Percentiles rank a stretch among this genome's conserved stretches.
Evolutionary conservation across 2,329 filamentous ascomycete genomes (phyloP).

Genomic region (Colletotrichum endophyticum): DNA sequence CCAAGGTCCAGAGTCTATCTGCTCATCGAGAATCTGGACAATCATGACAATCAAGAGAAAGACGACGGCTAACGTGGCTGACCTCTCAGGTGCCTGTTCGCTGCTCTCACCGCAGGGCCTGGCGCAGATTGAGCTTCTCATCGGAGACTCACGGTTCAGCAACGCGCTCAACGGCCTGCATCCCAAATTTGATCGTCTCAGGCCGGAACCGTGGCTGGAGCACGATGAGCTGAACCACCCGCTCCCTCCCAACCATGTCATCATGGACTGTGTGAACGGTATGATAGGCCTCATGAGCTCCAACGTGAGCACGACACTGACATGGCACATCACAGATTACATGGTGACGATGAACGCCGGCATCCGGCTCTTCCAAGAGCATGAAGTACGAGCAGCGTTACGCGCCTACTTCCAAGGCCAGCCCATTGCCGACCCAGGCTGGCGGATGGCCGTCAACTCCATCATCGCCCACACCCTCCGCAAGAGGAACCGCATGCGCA

Average conservation of each 20-base stretch:
- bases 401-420: slow-evolving; percentile 7
- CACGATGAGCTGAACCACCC: slow-evolving; percentile 1
- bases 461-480: not conserved
- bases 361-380: slow-evolving; percentile 1
- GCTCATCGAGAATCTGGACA: not conserved
- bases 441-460: slow-evolving; percentile 9
- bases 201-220: not conserved
- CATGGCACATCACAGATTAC: not conserved
- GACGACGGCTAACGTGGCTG: not conserved
- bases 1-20: not conserved
- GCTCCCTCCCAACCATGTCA: slow-evolving; percentile 13
- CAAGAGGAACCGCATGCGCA: slow-evolving; percentile 3
- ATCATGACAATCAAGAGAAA: not conserved
- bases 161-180: not conserved
- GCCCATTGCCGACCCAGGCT: slow-evolving; percentile 1
- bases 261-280: slow-evolving; percentile 16
- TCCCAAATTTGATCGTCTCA: not conserved
- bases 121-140: slow-evolving; percentile 6
- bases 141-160: slow-evolving; percentile 10
- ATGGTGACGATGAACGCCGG: not conserved
- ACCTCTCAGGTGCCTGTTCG: not conserved
- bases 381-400: slow-evolving; percentile 8
- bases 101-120: slow-evolving; percentile 6
- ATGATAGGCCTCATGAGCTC: not conserved
- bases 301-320: not conserved